phyloP scores from a whole-genome alignment of 441 rosid genomes.

The Sinapis alba region DNA sequence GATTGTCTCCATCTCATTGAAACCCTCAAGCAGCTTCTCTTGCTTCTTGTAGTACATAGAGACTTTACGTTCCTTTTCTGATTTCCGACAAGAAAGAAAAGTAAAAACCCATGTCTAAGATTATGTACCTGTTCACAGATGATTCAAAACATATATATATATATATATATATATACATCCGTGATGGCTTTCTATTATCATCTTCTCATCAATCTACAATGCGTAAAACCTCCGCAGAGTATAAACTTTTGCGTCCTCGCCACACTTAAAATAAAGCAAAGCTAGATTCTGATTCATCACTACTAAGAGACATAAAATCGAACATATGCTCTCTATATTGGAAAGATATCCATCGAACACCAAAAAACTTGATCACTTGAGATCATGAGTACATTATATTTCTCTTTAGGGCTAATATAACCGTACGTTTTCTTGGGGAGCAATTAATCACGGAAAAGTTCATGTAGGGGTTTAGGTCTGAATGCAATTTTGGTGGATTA shows the following conservation, averaged over 20 bases:
- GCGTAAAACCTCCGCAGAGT: slow-evolving; percentile 26
- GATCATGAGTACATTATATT: background rate
- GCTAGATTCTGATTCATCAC: slow-evolving; percentile 1
- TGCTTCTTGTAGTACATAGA: slow-evolving; percentile 68
- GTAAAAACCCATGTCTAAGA: slow-evolving; percentile 27
- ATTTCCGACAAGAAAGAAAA: slow-evolving; percentile 3
- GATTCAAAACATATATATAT: slow-evolving; percentile 1
- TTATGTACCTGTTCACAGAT: background rate
- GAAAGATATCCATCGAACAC: background rate
- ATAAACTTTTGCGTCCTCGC: slow-evolving; percentile 7
- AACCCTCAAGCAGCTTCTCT: slow-evolving; percentile 63
- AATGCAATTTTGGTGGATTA: too few species aligned
- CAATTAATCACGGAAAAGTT: background rate
- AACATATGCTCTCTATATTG: background rate
- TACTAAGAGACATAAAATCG: background rate
- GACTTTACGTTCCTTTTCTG: slow-evolving; percentile 54
- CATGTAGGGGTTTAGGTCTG: background rate
- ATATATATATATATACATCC: background rate
- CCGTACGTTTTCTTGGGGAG: background rate
- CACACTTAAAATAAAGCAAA: slow-evolving; percentile 4
- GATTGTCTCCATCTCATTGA: slow-evolving; percentile 59
- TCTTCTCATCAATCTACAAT: background rate
- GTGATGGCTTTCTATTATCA: background rate
- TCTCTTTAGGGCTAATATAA: background rate
- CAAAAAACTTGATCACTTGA: background rate